Evolutionary conservation across 306 rosid genomes (phyloP).

Genomic region (Mucuna pruriens): DNA sequence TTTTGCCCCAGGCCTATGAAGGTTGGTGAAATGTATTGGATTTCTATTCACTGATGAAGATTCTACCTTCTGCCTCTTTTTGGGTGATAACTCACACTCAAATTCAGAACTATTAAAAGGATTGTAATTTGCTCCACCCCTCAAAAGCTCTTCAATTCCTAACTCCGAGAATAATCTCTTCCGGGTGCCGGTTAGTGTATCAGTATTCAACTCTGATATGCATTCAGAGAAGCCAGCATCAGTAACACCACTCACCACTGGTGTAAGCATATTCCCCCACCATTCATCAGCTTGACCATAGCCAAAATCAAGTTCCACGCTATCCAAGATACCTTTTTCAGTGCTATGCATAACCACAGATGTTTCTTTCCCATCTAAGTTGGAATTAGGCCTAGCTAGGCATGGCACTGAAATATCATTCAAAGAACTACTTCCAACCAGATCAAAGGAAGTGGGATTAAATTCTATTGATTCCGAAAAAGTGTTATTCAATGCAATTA

Average conservation of each 20-base stretch:
- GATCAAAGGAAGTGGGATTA: slow-evolving; percentile 44
- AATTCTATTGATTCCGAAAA: slow-evolving; percentile 49
- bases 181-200: slow-evolving; percentile 40
- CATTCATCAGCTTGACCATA: slow-evolving; percentile 44
- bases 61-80: slow-evolving; percentile 51
- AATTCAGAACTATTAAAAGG: slow-evolving; percentile 45
- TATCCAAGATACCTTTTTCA: slow-evolving; percentile 47
- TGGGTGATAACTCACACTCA: slow-evolving; percentile 50
- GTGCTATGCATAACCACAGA: slow-evolving; percentile 23
- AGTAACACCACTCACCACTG: slow-evolving; percentile 41
- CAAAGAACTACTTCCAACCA: slow-evolving; percentile 39
- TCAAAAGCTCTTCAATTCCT: slow-evolving; percentile 71
- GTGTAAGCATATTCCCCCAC: slow-evolving; percentile 53
- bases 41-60: slow-evolving; percentile 46
- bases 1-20: slow-evolving; percentile 36
- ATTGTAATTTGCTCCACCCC: slow-evolving; percentile 46
- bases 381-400: slow-evolving; percentile 41
- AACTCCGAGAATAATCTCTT: slow-evolving; percentile 75
- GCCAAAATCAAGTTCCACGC: slow-evolving; percentile 44
- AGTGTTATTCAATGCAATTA: slow-evolving; percentile 43
- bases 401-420: slow-evolving; percentile 33
- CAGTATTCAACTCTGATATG: slow-evolving; percentile 47
- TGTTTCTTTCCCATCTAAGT: slow-evolving; percentile 46
- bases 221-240: slow-evolving; percentile 47
- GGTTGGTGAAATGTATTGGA: slow-evolving; percentile 42